Conservation (phyloP, 1,284 basidiomycete genomes). For the Cutaneotrichosporon cyanovorans region DNA sequence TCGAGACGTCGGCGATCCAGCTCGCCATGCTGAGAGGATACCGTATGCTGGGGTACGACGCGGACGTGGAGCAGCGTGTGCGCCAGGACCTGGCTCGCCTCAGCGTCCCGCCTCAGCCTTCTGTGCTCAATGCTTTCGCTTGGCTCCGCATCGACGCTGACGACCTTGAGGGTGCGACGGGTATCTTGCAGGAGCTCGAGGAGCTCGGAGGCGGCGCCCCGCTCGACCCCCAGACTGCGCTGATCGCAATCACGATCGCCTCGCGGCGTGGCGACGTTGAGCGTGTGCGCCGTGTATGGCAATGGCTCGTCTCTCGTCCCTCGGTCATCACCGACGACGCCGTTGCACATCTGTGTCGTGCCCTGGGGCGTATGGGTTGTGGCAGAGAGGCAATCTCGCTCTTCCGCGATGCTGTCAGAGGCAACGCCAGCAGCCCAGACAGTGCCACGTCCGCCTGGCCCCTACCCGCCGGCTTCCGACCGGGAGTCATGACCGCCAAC, state of each 20-base stretch:
- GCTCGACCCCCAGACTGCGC: constrained; percentile 4
- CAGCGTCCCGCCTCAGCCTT: constrained; percentile 12
- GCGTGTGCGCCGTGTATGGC: constrained; percentile 1
- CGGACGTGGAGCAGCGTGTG: constrained; percentile 25
- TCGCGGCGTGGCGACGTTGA: not conserved
- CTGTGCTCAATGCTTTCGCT: constrained; percentile 30
- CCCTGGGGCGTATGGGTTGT: constrained; percentile 6
- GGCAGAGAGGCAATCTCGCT: constrained; percentile 11
- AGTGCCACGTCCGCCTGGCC: constrained; percentile 2
- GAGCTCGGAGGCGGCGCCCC: not conserved
- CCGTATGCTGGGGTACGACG: constrained; percentile 24
- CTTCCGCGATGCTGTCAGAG: constrained; percentile 1
- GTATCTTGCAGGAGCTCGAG: constrained; percentile 21
- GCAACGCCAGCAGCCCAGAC: too few relatives aligned
- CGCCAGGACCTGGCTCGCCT: constrained; percentile 20
- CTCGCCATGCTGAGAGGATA: constrained; percentile 32
- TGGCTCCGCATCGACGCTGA: constrained; percentile 23
- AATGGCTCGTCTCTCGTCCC: not conserved
- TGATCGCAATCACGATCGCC: constrained; percentile 4
- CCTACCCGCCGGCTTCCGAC: constrained; percentile 7
- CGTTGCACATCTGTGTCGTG: constrained; percentile 12
- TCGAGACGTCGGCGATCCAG: constrained; percentile 14
- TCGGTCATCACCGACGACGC: constrained; percentile 5
- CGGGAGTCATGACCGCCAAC: constrained; percentile 21
- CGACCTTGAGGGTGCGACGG: constrained; percentile 21